Base-by-base conservation (phyloP, 2,329 filamentous ascomycete genomes). In the Botrytis squamosa region DNA sequence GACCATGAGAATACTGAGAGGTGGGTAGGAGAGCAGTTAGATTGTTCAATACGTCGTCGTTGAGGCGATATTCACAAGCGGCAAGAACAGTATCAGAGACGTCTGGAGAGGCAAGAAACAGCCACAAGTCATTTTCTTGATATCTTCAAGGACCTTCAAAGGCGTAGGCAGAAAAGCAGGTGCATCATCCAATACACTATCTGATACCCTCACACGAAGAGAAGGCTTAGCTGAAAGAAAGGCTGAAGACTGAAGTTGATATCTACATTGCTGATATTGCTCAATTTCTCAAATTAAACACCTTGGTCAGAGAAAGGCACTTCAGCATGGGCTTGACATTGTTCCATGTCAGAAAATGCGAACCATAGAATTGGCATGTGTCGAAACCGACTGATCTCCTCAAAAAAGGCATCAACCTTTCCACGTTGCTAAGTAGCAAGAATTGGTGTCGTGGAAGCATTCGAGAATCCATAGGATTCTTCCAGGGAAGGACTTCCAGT, bases 351-450 rank as follows among this genome's bases (percentile, higher is more conserved):
- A 55, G 25, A n/a, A n/a, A 29, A 49, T 29, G 33, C 18, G 22
- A 55, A 14, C 20, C 9, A 29, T 55, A 14, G 8, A 38, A 55
- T 67, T n/a, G 46, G 18, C 20, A 7, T 16, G 22, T 9, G 3
- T 40, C 5, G 20, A 18, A 14, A 25, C 25, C 42, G 10, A 67
- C 49, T 4, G 1, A 22, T 20, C 25, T n/a, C 10, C 25, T 9
- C 64, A 3, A 52, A 22, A 20, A 18, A 40, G 36, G 22, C n/a
- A 38, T 29, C 9, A 29, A 29, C 52, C 25, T 40, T 55, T n/a
- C 20, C 25, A 22, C 49, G 40, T 68, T 68, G 65, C 65, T 57
- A 57, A 68, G 65, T 42, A 57, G 65, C 65, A 57, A 57, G 29
- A 22, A 22, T 14, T 29, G 22, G 20, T 38, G 25, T 22, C 25